Evolutionary conservation across 2,329 filamentous ascomycete genomes (phyloP).

Genomic region (Aspergillus sp.): DNA sequence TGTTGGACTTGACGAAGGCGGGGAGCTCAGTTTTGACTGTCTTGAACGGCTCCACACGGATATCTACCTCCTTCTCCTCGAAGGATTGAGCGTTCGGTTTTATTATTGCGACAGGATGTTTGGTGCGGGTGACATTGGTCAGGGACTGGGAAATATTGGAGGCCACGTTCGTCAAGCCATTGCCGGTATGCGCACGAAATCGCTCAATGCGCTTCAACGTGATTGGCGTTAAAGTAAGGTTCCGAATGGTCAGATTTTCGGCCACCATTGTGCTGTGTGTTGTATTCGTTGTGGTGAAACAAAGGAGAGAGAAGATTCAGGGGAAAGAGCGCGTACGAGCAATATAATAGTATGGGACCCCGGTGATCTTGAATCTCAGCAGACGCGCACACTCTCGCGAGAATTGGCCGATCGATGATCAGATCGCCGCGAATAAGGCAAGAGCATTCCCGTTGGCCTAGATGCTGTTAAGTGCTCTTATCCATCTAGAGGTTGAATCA

Average conservation of each 20-base stretch:
- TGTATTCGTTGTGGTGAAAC: too few relatives aligned
- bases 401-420: too few relatives aligned
- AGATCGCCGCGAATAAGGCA: too few relatives aligned
- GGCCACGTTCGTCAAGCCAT: conserved; percentile 37
- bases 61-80: conserved; percentile 52
- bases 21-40: conserved; percentile 56
- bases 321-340: too few relatives aligned
- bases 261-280: conserved; percentile 25
- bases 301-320: too few relatives aligned
- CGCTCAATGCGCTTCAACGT: conserved; percentile 66
- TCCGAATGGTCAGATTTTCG: conserved; percentile 62
- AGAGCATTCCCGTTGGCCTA: too few relatives aligned
- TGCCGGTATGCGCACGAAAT: conserved; percentile 46
- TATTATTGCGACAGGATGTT: conserved; percentile 39
- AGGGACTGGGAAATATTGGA: conserved; percentile 40
- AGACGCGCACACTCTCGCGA: too few relatives aligned
- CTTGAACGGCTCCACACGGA: conserved; percentile 61
- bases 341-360: too few relatives aligned
- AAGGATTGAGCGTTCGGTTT: conserved; percentile 50
- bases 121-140: conserved; percentile 36
- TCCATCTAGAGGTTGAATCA: too few relatives aligned
- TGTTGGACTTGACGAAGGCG: conserved; percentile 47
- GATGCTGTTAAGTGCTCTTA: too few relatives aligned
- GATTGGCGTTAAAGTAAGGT: conserved; percentile 66
- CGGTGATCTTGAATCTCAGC: too few relatives aligned